phyloP scores from a whole-genome alignment of 108 stramenopile species.

The Pseudonitzschia multistriata region DNA sequence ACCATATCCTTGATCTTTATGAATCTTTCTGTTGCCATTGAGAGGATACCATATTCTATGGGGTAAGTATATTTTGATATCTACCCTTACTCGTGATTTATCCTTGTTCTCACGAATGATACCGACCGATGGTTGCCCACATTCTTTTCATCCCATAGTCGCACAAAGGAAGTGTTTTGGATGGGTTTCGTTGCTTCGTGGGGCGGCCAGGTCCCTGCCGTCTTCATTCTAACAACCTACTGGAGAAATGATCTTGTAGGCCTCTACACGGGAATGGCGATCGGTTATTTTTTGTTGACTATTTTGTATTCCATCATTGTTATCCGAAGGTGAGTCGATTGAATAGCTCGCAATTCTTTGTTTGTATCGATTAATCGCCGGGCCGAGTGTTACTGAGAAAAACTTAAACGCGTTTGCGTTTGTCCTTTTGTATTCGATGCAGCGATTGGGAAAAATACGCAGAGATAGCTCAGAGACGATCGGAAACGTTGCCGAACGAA shows the following conservation, averaged over 20 bases:
- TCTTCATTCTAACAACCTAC: conserved; percentile 55
- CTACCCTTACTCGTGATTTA: no score
- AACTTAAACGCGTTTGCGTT: no score
- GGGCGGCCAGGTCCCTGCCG: conserved; percentile 78
- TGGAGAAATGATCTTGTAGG: conserved; percentile 73
- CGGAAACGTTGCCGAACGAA: conserved; percentile 3
- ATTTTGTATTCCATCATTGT: conserved; percentile 36
- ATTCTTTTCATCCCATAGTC: conserved; percentile 20
- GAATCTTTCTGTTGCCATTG: conserved; percentile 78
- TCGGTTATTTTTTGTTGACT: conserved; percentile 39
- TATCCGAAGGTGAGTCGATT: conserved; percentile 17
- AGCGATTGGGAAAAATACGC: conserved; percentile 34
- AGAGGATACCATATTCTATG: conserved; percentile 73
- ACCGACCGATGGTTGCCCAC: no score
- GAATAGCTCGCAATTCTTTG: neutral
- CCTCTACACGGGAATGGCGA: conserved; percentile 71
- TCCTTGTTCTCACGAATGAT: no score
- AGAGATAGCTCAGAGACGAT: conserved; percentile 22
- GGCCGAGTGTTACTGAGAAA: neutral
- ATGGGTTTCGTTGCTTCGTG: conserved; percentile 67
- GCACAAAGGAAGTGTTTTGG: conserved; percentile 68
- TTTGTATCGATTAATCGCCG: neutral
- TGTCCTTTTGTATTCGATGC: neutral
- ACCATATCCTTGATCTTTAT: conserved; percentile 63
- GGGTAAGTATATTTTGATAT: no score